phyloP scores from a whole-genome alignment of 2,329 filamentous ascomycete species.

The Grosmannia penicillata region DNA sequence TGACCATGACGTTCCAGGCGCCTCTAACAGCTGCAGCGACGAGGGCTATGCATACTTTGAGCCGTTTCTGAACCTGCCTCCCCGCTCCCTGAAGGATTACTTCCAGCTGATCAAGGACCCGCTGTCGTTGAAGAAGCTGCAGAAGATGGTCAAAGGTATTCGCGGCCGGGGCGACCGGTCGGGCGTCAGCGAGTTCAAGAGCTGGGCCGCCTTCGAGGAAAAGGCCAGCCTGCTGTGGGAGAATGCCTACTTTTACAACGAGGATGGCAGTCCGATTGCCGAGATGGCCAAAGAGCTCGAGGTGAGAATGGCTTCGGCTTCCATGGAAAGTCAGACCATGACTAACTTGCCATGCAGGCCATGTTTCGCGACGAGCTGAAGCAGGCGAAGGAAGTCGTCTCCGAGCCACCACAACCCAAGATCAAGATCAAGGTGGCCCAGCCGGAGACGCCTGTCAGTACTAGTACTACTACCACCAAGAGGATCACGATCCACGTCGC shows the following conservation, averaged over 20 bases:
- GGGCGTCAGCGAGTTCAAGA: slow-evolving; percentile 55
- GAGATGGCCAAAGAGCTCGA: slow-evolving; percentile 64
- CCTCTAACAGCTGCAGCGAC: slow-evolving; percentile 13
- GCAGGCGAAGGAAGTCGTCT: slow-evolving; percentile 56
- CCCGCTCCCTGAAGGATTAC: slow-evolving; percentile 67
- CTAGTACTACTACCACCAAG: slow-evolving; percentile 29
- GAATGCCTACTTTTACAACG: slow-evolving; percentile 81
- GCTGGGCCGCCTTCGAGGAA: slow-evolving; percentile 69
- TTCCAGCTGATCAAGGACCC: slow-evolving; percentile 73
- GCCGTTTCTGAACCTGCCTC: slow-evolving; percentile 66
- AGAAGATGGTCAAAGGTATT: slow-evolving; percentile 62
- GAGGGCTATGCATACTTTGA: slow-evolving; percentile 55
- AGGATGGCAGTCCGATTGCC: slow-evolving; percentile 78
- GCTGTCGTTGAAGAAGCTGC: slow-evolving; percentile 60
- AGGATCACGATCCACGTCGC: slow-evolving; percentile 62
- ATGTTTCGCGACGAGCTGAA: slow-evolving; percentile 53
- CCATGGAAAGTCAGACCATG: not conserved
- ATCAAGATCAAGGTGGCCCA: slow-evolving; percentile 64
- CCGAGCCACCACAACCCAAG: slow-evolving; percentile 59
- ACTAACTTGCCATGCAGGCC: slow-evolving; percentile 6
- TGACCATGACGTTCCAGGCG: too few species aligned
- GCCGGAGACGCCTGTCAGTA: slow-evolving; percentile 28
- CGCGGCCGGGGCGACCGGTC: slow-evolving; percentile 53
- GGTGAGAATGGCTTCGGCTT: slow-evolving; percentile 28
- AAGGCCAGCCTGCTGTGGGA: slow-evolving; percentile 71